phyloP scores from a whole-genome alignment of 1,139 yeast genomes.

The Blastobotrys malaysiensis region DNA sequence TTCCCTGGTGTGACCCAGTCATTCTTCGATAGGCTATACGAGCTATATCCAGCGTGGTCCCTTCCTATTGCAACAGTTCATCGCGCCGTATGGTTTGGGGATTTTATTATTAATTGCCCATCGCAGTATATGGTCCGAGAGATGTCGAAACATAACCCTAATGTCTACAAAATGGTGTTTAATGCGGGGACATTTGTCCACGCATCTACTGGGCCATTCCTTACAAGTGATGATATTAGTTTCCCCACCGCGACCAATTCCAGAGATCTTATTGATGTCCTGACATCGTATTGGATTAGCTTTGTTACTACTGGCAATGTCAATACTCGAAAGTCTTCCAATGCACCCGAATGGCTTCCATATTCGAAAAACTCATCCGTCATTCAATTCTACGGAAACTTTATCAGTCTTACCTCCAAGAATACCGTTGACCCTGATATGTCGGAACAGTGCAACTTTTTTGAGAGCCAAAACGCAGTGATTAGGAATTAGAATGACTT shows the following conservation, averaged over 20 bases:
- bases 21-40: conserved; percentile 3
- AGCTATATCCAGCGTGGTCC: conserved; percentile 4
- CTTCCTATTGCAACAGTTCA: conserved; percentile 8
- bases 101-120: conserved; percentile 14
- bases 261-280: conserved; percentile 4
- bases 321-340: conserved; percentile 2
- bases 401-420: background rate
- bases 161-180: background rate
- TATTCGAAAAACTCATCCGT: background rate
- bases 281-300: conserved; percentile 12
- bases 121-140: conserved; percentile 11
- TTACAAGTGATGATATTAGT: background rate
- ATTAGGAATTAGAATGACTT: background rate
- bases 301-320: conserved; percentile 14
- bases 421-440: background rate
- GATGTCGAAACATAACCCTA: background rate
- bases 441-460: background rate
- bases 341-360: conserved; percentile 9
- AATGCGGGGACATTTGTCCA: conserved; percentile 5
- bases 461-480: background rate
- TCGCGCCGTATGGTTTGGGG: conserved; percentile 14
- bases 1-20: background rate
- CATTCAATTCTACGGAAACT: background rate
- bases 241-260: conserved; percentile 8
- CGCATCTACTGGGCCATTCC: conserved; percentile 11